Base-by-base conservation (phyloP, 768 basidiomycete genomes). In the Pisolithus microcarpus region DNA sequence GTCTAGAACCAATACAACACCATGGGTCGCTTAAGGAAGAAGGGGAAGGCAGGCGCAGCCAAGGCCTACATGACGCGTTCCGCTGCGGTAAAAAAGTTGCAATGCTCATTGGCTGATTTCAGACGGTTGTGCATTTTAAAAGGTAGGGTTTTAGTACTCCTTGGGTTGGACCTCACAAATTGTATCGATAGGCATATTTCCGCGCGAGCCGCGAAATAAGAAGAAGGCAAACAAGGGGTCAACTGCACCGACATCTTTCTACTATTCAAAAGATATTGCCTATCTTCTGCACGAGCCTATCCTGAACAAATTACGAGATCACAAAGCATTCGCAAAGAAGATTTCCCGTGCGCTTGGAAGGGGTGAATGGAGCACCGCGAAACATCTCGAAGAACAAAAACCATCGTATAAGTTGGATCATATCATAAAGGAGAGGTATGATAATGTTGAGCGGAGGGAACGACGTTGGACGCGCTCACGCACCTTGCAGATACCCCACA, bases 241-340 rank as follows among this genome's bases (percentile, higher is more conserved):
- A 3, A 92, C 93, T 48, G 94, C 91, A 0, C 93, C 94, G 4
- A 92, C 96, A 1, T 91, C 93, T 3, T 99, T 98, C 72, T 99
- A 99, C 72, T 97, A 98, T 66, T 75, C 90, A 24, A 99, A 99
- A 72, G 96, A 99, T 65, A 95, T 99, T 57, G 88, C 90, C 51
- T 98, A 95, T 70, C 82, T 99, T 31, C 85, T 91, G 5, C 96
- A 99, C 67, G 96, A 99, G 65, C 96, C 96, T 1, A 84, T 98
- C 10, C 75, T 99, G 23, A 84, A 82, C 66, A 96, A 91, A 67
- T 76, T 99, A 46, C 76, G 96, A 62, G 93, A 98, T 65, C 96
- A 99, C 74, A 99, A 99, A 67, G 85, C 93, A 1, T 98, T 98
- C 59, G 94, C 96, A 2, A 97, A 97, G 72, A 96, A 96, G 70